These are phyloP conservation scores for Chondrostereum purpureum DNA, from an alignment of 1,284 basidiomycete species.

Conservation along the genomic window DNA sequence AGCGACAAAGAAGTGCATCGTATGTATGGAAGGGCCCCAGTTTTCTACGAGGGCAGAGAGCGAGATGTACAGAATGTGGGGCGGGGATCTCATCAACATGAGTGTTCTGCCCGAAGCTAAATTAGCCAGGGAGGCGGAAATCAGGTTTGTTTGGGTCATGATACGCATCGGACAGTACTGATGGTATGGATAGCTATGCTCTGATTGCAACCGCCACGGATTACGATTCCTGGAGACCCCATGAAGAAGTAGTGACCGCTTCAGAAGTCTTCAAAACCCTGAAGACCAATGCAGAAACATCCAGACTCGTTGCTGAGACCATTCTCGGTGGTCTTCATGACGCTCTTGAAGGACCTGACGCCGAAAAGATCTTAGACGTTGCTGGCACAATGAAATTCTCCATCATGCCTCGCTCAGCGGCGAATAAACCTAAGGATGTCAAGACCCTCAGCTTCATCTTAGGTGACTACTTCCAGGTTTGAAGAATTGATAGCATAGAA, in stretches of 20 bases:
- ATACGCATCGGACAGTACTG: conserved; percentile 9
- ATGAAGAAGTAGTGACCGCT: conserved; percentile 79
- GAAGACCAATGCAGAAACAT: conserved; percentile 78
- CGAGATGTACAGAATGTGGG: conserved; percentile 89
- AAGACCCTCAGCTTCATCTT: conserved; percentile 77
- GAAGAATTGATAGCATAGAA: too few relatives aligned
- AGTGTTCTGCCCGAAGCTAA: conserved; percentile 94
- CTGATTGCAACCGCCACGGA: conserved; percentile 88
- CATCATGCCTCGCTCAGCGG: conserved; percentile 71
- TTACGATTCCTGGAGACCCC: conserved; percentile 85
- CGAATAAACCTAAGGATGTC: conserved; percentile 61
- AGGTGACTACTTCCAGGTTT: conserved; percentile 59
- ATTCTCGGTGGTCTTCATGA: conserved; percentile 76
- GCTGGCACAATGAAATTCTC: conserved; percentile 76
- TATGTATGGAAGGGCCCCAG: conserved; percentile 97
- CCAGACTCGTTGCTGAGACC: conserved; percentile 67
- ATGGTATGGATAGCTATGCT: conserved; percentile 56
- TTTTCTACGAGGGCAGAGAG: conserved; percentile 95
- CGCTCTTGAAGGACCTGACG: conserved; percentile 24
- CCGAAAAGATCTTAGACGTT: conserved; percentile 3
- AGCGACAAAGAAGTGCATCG: conserved; percentile 79
- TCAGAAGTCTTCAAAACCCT: conserved; percentile 87
- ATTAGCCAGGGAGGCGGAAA: conserved; percentile 89
- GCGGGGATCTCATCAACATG: conserved; percentile 95
- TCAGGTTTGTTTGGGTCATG: conserved; percentile 54